Evolutionary conservation across 202 grass and related monocot species (phyloP).

Genomic region (Musa balbisiana): DNA sequence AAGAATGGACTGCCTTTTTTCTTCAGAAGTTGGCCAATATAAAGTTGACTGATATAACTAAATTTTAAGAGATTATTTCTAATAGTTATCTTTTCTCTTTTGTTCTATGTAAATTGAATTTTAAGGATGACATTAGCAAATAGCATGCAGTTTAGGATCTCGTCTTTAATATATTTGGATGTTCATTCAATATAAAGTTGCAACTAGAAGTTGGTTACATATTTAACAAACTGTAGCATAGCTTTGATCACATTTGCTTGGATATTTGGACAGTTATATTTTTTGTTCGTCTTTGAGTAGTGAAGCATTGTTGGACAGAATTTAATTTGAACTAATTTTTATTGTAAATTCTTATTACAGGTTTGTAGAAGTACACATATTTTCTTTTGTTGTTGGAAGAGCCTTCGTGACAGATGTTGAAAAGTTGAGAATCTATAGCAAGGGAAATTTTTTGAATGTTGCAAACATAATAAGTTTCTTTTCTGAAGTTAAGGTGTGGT

Average conservation of each 20-base stretch:
- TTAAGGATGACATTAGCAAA: background rate
- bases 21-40: too few species aligned
- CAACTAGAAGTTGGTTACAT: background rate
- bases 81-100: background rate
- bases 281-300: background rate
- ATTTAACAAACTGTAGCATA: background rate
- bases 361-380: conserved; percentile 98
- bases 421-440: conserved; percentile 87
- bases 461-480: conserved; percentile 80
- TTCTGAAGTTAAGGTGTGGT: conserved; percentile 73
- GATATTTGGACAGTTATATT: background rate
- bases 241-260: background rate
- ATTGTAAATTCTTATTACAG: conserved; percentile 39
- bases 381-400: conserved; percentile 99
- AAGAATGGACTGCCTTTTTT: too few species aligned
- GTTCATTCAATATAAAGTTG: background rate
- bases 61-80: too few species aligned
- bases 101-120: background rate
- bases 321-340: conserved; percentile 11
- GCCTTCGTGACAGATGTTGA: conserved; percentile 97
- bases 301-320: background rate
- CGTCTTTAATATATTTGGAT: background rate
- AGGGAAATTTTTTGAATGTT: conserved; percentile 73
- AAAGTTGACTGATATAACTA: too few species aligned
- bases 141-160: background rate